Evolutionary conservation across 2,329 filamentous ascomycete genomes (phyloP), one percentile per base, ranked within the genome.

Genomic region (Cordyceps tenuipes): DNA sequence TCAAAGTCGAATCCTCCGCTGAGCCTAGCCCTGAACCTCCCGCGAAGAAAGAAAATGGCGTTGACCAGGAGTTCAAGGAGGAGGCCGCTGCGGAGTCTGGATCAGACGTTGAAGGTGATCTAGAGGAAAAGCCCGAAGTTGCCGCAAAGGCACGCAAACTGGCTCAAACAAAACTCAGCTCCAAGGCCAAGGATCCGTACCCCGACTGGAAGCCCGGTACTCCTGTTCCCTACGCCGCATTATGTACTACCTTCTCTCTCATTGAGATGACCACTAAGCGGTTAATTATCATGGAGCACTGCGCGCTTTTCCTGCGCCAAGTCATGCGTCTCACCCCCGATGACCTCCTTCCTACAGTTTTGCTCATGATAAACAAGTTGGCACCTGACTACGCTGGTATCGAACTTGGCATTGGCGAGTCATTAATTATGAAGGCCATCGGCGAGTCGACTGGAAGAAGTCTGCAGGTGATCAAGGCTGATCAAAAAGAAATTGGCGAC

Each of bases 331-430:
- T 99, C 41, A 97, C 91, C 0, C 94, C 94, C 0, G 80, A 86
- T 17, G 94, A 99, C 70, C 80, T 99, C 21, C 81, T 97, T 2
- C 86, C 92, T 0, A 96, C 91, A 0, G 87, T 97, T 26, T 80
- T 96, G 63, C 83, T 99, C 34, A 97, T 99, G 94, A 90, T 96
- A 73, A 97, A 97, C 76, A 97, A 97, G 72, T 84, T 99, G 29
- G 94, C 94, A 2, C 93, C 94, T 3, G 94, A 99, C 69, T 99
- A 97, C 72, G 88, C 92, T 48, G 94, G 94, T 21, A 92, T 99
- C 63, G 94, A 99, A 74, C 81, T 99, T 34, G 94, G 94, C n/a
- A 99, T 99, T 67, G 94, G 94, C 60, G 94, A 99, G 75, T 97
- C 93, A 0, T 76, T 99, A 31, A 97, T 99, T 68, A 97, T 97